These are phyloP conservation scores for Plasmodium yoelii DNA, from an alignment of 169 alveolate genomes.

Conservation along the genomic window DNA sequence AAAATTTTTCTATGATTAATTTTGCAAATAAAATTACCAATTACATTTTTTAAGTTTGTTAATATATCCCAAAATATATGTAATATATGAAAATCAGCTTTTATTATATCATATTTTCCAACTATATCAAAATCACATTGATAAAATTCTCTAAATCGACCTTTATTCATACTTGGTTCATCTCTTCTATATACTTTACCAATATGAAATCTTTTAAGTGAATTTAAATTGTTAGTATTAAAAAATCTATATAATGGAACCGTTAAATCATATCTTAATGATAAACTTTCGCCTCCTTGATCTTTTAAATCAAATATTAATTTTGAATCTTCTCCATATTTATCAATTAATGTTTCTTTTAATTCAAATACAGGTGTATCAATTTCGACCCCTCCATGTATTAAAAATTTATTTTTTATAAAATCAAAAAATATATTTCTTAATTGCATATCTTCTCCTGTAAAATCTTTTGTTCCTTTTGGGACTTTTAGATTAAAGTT, in stretches of 20 bases:
- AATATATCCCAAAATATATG: conserved; percentile 91
- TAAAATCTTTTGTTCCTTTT: conserved; percentile 96
- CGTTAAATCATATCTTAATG: conserved; percentile 97
- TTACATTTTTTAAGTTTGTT: conserved; percentile 80
- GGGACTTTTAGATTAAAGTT: conserved; percentile 92
- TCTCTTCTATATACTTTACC: conserved; percentile 99
- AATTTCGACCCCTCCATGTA: conserved; percentile 97
- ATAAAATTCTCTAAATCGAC: conserved; percentile 97
- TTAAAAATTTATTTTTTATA: conserved; percentile 90
- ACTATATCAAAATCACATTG: conserved; percentile 98
- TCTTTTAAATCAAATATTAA: conserved; percentile 96
- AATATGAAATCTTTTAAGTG: conserved; percentile 94
- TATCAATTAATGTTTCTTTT: conserved; percentile 94
- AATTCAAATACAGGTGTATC: conserved; percentile 99
- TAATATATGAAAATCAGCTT: conserved; percentile 96
- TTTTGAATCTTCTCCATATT: conserved; percentile 97
- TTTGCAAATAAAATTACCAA: conserved; percentile 92
- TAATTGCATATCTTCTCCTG: conserved; percentile 94
- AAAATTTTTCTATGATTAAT: conserved; percentile 93
- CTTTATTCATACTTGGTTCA: conserved; percentile 96
- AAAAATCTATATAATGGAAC: conserved; percentile 97
- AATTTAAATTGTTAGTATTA: conserved; percentile 90
- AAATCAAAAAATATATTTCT: conserved; percentile 90
- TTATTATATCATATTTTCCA: conserved; percentile 92
- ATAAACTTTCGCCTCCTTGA: conserved; percentile 97